Conservation (phyloP, 495 filamentous ascomycete species). For the Lophiotrema nucula region DNA sequence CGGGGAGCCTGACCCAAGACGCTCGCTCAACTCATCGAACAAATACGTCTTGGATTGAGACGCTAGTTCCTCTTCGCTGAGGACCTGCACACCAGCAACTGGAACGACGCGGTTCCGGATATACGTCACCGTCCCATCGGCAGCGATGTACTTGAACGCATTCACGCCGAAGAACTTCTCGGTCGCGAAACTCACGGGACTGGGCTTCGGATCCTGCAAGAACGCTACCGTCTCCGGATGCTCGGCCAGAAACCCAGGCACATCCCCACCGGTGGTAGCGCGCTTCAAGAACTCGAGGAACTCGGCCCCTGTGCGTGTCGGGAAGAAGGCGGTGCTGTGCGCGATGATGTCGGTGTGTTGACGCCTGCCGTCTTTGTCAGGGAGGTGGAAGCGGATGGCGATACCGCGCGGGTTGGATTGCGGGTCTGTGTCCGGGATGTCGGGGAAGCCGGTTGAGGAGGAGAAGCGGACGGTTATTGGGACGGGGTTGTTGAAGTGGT, state of each 20-base stretch:
- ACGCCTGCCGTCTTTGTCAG: slow-evolving; percentile 38
- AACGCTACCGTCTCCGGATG: slow-evolving; percentile 50
- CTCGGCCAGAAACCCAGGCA: slow-evolving; percentile 45
- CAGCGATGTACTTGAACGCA: slow-evolving; percentile 51
- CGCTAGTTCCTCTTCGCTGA: slow-evolving; percentile 41
- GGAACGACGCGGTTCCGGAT: slow-evolving; percentile 50
- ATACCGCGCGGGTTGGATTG: slow-evolving; percentile 52
- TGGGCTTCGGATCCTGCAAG: slow-evolving; percentile 49
- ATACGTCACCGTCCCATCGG: slow-evolving; percentile 45
- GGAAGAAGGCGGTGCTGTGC: slow-evolving; percentile 53
- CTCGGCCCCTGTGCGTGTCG: slow-evolving; percentile 47
- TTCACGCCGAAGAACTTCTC: slow-evolving; percentile 51
- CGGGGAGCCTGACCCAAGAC: slow-evolving; percentile 37
- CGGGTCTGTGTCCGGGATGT: slow-evolving; percentile 51
- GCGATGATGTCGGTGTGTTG: slow-evolving; percentile 56
- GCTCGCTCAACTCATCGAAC: slow-evolving; percentile 43
- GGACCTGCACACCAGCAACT: slow-evolving; percentile 38
- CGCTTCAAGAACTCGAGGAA: slow-evolving; percentile 51
- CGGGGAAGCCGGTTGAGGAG: slow-evolving; percentile 52
- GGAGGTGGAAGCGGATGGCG: slow-evolving; percentile 50
- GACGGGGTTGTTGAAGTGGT: slow-evolving; percentile 50
- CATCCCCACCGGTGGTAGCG: slow-evolving; percentile 23
- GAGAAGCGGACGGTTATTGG: slow-evolving; percentile 54
- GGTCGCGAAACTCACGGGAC: slow-evolving; percentile 47
- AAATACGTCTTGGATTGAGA: slow-evolving; percentile 44